Base-by-base conservation (phyloP, 345 rosid genomes). In the Eucalyptus urophylla region DNA sequence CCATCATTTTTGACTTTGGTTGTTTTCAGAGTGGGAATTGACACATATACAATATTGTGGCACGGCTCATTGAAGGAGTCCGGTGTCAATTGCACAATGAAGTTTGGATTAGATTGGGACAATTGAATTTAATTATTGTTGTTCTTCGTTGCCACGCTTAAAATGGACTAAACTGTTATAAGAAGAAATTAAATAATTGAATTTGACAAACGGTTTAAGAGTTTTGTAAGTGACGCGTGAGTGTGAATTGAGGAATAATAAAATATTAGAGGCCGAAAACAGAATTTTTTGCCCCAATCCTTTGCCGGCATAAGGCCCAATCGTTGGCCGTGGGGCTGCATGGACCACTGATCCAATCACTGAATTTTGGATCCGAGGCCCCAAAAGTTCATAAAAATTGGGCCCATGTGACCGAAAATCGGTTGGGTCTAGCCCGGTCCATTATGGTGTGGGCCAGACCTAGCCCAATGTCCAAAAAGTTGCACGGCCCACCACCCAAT, bases 61-160 rank as follows among this genome's bases (percentile, higher is more conserved):
- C 29, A 24, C 0, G 1, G 62, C 62, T 10, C 13, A 56, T 24
- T 10, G 29, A 56, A 56, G 0, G 29, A 22, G 1, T 56, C 29
- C 0, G 2, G 0, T 56, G 62, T 10, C 29, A 56, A 56, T 56
- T 56, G 62, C 62, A 1, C 0, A 0, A 24, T 56, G 13, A 56
- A 24, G 6, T 56, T 56, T 10, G 14, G 29, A 56, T 56, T 24
- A 17, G 24, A 56, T 56, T 10, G 29, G 62, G 29, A 56, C 1
- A 0, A 56, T 24, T 24, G 62, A 24, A 56, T 56, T 24, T 22
- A 24, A 1, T 56, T 56, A 24, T 24, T 56, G 1, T 56, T 10
- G 62, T 56, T 56, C 62, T 56, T 56, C 6, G 13, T 10, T 56
- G 29, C 29, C 1, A 56, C 13, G 13, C 14, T 56, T 1, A 56